Evolutionary conservation across 345 rosid species (phyloP), one percentile per base, ranked within the genome.

Genomic region (Dipteronia dyeriana): DNA sequence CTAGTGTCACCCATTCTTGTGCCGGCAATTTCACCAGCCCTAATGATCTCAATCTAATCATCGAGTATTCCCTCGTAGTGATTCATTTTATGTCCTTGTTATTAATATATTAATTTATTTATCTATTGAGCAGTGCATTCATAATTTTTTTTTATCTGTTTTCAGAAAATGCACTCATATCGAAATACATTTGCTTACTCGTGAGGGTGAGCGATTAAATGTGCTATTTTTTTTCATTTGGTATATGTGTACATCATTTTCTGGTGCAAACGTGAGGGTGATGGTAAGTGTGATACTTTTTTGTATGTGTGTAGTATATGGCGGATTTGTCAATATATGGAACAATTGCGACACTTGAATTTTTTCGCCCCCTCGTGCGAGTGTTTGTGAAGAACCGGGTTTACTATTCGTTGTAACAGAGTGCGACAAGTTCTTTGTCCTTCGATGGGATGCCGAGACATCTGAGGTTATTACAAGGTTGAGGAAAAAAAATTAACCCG

Each of bases 11-110:
- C 38, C 97, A 95, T 82, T 91, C 98, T 5, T 93, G 98, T 79
- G 98, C 91, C 57, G 99, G 98, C 82, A 93, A 93, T 86, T 91
- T 95, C 92, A 95, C 99, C 76, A 76, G 88, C 71, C 91, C 96
- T 66, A 95, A 91, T 47, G 96, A 93, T 70, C 97, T 91, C 80
- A 95, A 95, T 85, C 99, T 95, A 86, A 93, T 95, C 63, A 81
- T 87, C 7, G 97, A 96, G 99, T 95, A 86, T 29, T 84, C 12
- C 14, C 38, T 69, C 71, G 61, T 17, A n/a, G n/a, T n/a, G n/a
- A n/a, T 31, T 43, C 67, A 31, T n/a, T 5, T 20, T 57, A 26
- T 22, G 26, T 34, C 64, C 49, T n/a, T 20, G 19, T 23, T n/a
- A n/a, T n/a, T n/a, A n/a, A n/a, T n/a, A n/a, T n/a, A n/a, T n/a